Evolutionary conservation across 805 yeast species (phyloP).

Genomic region (Huiozyma sinensis): DNA sequence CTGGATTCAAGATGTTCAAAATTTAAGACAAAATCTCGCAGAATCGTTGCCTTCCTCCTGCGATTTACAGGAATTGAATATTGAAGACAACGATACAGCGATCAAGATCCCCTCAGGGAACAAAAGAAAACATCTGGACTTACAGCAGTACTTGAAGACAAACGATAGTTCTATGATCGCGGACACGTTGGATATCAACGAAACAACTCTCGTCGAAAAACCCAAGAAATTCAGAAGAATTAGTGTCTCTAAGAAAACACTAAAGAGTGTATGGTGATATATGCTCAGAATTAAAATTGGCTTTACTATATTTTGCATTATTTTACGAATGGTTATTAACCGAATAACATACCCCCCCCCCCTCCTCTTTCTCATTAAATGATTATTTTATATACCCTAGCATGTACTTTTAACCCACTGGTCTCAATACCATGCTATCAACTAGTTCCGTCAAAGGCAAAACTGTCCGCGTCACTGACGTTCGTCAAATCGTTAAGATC

Average conservation of each 20-base stretch:
- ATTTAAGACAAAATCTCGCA: conserved; percentile 3
- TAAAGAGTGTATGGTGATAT: conserved; percentile 21
- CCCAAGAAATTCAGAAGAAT: conserved; percentile 20
- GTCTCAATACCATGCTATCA: no score
- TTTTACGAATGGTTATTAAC: no score
- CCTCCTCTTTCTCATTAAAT: no score
- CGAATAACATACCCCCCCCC: no score
- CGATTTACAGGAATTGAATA: conserved; percentile 12
- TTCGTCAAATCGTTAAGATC: conserved; percentile 11
- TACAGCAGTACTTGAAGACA: conserved; percentile 12
- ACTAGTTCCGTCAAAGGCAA: no score
- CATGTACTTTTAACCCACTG: no score
- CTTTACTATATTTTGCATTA: no score
- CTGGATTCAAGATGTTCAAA: conserved; percentile 13
- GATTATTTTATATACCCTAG: no score
- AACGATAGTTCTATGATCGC: conserved; percentile 11
- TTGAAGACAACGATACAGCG: conserved; percentile 9
- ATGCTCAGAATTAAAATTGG: not conserved
- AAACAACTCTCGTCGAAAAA: not conserved
- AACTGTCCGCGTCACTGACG: conserved; percentile 9
- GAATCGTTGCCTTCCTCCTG: conserved; percentile 10
- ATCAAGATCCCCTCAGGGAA: conserved; percentile 4
- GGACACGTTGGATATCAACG: conserved; percentile 9
- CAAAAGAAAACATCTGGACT: conserved; percentile 16
- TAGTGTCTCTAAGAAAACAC: conserved; percentile 25